These are phyloP conservation scores for Cercospora janseana DNA, from an alignment of 2,329 filamentous ascomycete genomes.

Conservation along the genomic window DNA sequence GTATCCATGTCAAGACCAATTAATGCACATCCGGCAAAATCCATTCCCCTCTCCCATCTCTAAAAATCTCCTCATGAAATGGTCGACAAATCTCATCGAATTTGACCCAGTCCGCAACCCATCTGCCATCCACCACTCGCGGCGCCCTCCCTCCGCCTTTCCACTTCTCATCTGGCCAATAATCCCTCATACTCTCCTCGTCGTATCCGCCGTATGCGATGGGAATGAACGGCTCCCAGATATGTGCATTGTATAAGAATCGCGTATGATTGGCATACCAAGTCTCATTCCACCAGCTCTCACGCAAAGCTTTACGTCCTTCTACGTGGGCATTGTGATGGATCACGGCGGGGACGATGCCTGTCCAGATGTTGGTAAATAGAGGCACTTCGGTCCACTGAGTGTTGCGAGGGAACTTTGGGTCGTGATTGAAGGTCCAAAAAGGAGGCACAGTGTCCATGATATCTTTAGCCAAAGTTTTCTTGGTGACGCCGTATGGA, in stretches of 20 bases:
- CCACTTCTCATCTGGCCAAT: constrained; percentile 46
- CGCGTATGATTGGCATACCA: constrained; percentile 27
- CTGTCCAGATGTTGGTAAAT: constrained; percentile 30
- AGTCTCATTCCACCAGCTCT: constrained; percentile 29
- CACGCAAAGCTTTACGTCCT: constrained; percentile 21
- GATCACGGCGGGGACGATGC: constrained; percentile 29
- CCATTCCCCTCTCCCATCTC: constrained; percentile 45
- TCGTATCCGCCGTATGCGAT: constrained; percentile 42
- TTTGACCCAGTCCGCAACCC: constrained; percentile 44
- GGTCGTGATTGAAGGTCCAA: constrained; percentile 27
- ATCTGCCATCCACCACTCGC: constrained; percentile 44
- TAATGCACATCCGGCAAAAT: constrained; percentile 22
- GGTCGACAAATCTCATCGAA: constrained; percentile 47
- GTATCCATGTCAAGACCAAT: too few relatives aligned
- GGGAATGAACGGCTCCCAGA: constrained; percentile 22
- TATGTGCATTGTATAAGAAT: constrained; percentile 23
- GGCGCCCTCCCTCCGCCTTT: constrained; percentile 51
- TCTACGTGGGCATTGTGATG: constrained; percentile 30
- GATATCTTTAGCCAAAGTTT: constrained; percentile 27
- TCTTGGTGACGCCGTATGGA: constrained; percentile 11
- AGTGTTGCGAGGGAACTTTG: constrained; percentile 19
- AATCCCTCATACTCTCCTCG: constrained; percentile 38
- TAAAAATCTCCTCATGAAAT: constrained; percentile 47
- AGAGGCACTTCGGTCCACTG: constrained; percentile 28
- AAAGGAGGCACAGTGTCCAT: constrained; percentile 24